These are phyloP conservation scores for Microdochium nivale DNA, from an alignment of 2,329 filamentous ascomycete genomes.

Conservation along the genomic window DNA sequence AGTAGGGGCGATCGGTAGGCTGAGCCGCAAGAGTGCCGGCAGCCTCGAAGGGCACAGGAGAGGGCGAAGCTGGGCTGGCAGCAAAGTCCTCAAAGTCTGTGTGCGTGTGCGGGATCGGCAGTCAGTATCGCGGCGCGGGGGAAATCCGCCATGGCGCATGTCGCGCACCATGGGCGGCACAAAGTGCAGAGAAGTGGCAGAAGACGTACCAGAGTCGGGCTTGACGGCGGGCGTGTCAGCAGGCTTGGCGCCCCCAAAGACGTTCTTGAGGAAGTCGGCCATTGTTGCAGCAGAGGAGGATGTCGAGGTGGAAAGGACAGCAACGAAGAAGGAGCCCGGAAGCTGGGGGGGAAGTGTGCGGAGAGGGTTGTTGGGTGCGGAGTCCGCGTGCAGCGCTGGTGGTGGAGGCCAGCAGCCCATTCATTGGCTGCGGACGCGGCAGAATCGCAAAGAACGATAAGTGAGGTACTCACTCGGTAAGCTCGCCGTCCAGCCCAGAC, in stretches of 20 bases:
- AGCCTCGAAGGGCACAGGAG: constrained; percentile 38
- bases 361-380: background rate
- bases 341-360: constrained; percentile 1
- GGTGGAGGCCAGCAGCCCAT: background rate
- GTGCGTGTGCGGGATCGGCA: constrained; percentile 14
- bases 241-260: constrained; percentile 62
- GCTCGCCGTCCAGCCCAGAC: background rate
- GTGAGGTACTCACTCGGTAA: background rate
- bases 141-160: constrained; percentile 1
- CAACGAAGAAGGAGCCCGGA: background rate
- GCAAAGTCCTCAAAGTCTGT: constrained; percentile 94
- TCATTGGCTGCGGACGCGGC: background rate
- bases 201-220: constrained; percentile 54
- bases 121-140: constrained; percentile 3
- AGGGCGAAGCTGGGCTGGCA: constrained; percentile 57
- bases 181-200: constrained; percentile 1
- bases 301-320: constrained; percentile 4
- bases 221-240: constrained; percentile 38
- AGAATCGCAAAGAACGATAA: background rate
- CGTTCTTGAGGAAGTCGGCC: constrained; percentile 55
- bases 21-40: constrained; percentile 35
- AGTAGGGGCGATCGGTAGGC: constrained; percentile 57
- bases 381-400: background rate
- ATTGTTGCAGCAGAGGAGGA: constrained; percentile 26
- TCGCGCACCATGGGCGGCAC: background rate